These are phyloP conservation scores for Colletotrichum sp. DNA, from an alignment of 2,329 filamentous ascomycete genomes.

Conservation along the genomic window DNA sequence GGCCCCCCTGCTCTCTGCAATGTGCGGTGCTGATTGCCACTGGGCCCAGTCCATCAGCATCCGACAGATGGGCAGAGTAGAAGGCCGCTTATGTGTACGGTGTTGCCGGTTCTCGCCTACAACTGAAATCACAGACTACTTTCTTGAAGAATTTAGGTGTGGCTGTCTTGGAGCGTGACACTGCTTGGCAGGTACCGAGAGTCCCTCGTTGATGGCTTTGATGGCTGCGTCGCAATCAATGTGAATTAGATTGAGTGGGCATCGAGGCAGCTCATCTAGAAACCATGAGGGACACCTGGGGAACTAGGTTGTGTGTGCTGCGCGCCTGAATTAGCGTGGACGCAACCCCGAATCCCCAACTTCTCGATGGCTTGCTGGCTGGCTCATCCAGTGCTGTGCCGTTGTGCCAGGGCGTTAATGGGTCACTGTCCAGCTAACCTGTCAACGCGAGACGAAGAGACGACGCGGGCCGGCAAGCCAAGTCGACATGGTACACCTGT, in stretches of 20 bases:
- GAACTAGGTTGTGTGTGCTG: background rate
- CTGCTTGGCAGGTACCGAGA: conserved; percentile 6
- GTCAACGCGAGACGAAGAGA: background rate
- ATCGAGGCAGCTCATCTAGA: background rate
- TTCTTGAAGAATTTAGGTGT: background rate
- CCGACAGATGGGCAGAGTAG: background rate
- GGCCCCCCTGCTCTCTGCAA: background rate
- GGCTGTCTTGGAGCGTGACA: background rate
- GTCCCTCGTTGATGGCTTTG: background rate
- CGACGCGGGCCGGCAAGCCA: background rate
- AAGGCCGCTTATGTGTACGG: background rate
- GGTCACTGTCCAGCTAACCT: background rate
- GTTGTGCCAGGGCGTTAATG: background rate
- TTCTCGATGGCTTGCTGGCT: background rate
- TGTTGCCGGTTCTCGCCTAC: background rate
- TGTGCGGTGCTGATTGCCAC: background rate
- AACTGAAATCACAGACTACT: background rate
- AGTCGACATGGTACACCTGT: background rate
- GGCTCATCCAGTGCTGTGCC: background rate
- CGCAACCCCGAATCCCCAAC: background rate
- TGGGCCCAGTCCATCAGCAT: background rate
- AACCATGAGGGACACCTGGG: background rate
- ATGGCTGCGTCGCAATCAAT: conserved; percentile 15
- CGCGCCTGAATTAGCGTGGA: background rate
- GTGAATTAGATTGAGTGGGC: background rate